Conservation (phyloP, 1,284 basidiomycete genomes). For the Ganoderma resinaceum region DNA sequence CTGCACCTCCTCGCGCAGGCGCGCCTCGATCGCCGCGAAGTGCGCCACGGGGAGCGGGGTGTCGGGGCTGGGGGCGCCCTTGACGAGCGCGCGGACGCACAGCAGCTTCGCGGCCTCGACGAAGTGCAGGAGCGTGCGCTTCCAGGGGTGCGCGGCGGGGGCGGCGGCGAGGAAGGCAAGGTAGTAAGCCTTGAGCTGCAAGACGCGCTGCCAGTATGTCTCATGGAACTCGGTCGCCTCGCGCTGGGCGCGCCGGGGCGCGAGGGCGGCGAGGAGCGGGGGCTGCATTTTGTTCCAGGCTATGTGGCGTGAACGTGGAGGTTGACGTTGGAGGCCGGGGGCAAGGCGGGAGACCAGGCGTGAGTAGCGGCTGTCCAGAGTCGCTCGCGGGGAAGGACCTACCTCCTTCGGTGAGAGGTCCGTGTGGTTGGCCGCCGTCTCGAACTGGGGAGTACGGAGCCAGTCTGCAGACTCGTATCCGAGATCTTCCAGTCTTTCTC, state of each 20-base stretch:
- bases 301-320: neutral
- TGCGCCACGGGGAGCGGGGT: slow-evolving; percentile 9
- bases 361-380: neutral
- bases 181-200: neutral
- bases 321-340: neutral
- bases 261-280: neutral
- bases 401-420: neutral
- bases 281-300: slow-evolving; percentile 13
- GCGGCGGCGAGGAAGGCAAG: neutral
- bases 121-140: slow-evolving; percentile 12
- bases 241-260: neutral
- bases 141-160: slow-evolving; percentile 2
- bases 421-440: neutral
- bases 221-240: neutral
- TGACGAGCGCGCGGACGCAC: slow-evolving; percentile 5
- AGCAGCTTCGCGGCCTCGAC: slow-evolving; percentile 8
- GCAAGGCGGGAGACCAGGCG: neutral
- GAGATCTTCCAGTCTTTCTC: slow-evolving; percentile 2
- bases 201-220: neutral
- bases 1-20: slow-evolving; percentile 1
- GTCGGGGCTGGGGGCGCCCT: slow-evolving; percentile 2
- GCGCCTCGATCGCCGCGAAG: neutral
- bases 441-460: neutral
- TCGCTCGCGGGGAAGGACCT: neutral
- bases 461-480: slow-evolving; percentile 2